A percentile compares a stretch with the other conserved stretches of the same genome.
phyloP scores from a whole-genome alignment of 768 basidiomycete genomes.

The Sarcomyxa edulis region DNA sequence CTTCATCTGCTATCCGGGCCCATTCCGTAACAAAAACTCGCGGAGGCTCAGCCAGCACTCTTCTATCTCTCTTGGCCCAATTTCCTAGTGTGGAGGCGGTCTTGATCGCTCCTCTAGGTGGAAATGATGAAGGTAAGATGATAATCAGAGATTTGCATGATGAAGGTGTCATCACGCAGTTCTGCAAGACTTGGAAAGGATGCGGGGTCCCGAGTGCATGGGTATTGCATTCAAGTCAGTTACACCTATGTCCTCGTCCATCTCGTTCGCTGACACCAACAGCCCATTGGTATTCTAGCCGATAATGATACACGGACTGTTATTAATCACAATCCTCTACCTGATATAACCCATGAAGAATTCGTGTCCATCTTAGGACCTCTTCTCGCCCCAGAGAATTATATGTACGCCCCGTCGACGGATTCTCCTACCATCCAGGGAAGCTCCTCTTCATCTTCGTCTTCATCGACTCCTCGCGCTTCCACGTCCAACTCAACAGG shows the following conservation, averaged over 20 bases:
- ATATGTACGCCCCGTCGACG: constrained; percentile 30
- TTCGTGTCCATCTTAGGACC: constrained; percentile 78
- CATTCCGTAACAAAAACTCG: constrained; percentile 63
- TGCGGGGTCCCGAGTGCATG: constrained; percentile 77
- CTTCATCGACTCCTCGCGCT: constrained; percentile 27
- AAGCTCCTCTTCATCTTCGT: constrained; percentile 26
- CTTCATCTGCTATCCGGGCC: constrained; percentile 57
- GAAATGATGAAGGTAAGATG: constrained; percentile 62
- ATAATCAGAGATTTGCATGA: constrained; percentile 24
- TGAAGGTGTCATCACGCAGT: constrained; percentile 10
- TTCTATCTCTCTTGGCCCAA: constrained; percentile 70
- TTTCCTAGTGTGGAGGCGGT: constrained; percentile 59
- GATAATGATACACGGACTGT: constrained; percentile 61
- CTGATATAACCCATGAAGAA: constrained; percentile 83
- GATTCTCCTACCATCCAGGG: constrained; percentile 20
- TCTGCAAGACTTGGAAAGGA: constrained; percentile 58
- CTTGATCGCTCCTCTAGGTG: constrained; percentile 69
- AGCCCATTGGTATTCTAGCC: constrained; percentile 24
- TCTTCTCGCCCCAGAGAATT: constrained; percentile 80
- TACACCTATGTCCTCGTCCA: constrained; percentile 1
- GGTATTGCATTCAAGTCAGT: constrained; percentile 69
- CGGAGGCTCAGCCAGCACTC: constrained; percentile 68
- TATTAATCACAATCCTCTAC: constrained; percentile 84
- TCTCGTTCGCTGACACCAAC: neutral
- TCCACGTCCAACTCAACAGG: constrained; percentile 16